Evolutionary conservation across 2,329 filamentous ascomycete species (phyloP).

Genomic region (Cercospora sesami): DNA sequence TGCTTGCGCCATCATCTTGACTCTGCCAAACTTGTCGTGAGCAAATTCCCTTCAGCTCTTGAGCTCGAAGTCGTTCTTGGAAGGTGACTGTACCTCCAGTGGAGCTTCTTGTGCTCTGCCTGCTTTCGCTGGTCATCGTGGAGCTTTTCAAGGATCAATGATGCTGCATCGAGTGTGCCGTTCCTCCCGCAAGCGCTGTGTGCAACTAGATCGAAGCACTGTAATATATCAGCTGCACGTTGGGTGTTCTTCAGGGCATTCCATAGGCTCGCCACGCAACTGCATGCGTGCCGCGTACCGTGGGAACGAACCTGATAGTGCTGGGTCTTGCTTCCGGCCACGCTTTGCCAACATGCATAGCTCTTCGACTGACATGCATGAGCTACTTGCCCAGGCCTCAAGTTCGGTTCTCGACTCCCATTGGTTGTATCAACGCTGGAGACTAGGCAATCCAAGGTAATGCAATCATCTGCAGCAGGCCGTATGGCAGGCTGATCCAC

Average conservation of each 20-base stretch:
- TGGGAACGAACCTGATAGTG: background rate
- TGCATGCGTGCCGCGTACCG: background rate
- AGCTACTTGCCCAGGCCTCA: background rate
- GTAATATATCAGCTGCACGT: conserved; percentile 15
- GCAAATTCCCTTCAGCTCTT: background rate
- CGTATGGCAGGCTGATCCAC: conserved; percentile 17
- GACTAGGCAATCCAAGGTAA: conserved; percentile 14
- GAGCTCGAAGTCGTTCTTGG: background rate
- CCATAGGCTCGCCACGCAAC: conserved; percentile 24
- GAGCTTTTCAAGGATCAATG: background rate
- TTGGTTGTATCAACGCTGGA: background rate
- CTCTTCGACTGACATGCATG: conserved; percentile 7
- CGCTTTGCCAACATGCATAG: background rate
- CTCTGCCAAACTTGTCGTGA: background rate
- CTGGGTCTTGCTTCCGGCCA: conserved; percentile 1
- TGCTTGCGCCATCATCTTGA: background rate
- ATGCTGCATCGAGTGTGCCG: conserved; percentile 7
- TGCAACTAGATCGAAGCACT: conserved; percentile 18
- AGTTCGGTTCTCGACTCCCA: background rate
- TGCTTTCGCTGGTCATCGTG: background rate
- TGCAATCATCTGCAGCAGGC: conserved; percentile 19
- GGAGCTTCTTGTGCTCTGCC: background rate
- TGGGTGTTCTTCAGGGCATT: conserved; percentile 7
- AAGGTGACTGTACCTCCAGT: background rate
- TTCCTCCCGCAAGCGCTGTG: conserved; percentile 26